Base-by-base conservation (phyloP, 129 eudicot genomes). In the Glebionis coronaria region DNA sequence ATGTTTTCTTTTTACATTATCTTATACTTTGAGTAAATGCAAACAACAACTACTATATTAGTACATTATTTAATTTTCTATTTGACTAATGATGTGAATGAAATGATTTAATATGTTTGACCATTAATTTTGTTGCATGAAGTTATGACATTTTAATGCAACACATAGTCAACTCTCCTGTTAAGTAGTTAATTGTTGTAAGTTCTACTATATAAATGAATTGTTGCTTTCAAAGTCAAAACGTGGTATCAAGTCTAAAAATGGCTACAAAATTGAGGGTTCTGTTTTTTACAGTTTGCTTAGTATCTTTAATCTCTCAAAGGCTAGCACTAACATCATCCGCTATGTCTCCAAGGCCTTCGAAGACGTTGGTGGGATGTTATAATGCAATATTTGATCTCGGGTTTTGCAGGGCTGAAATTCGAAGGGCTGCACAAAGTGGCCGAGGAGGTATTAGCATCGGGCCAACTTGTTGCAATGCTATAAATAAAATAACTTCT, bases 391-490 rank as follows among this genome's bases (percentile, higher is more conserved):
- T 63, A n/a, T 51, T 13, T 38, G 63, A 65, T 50, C 28, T 45
- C 11, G 63, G 50, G 25, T 44, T 47, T 72, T 78, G 82, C 58
- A 47, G 55, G 3, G 51, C 29, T 6, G 78, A 78, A 12, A 51
- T 78, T 65, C n/a, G 25, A 52, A 68, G 57, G 51, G 49, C 18
- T 67, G 28, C 62, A 11, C 44, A 5, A 66, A 53, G 25, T 1
- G 66, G 70, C 12, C 18, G 28, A 59, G 16, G 27, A 18, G 21
- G n/a, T 59, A 8, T 44, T 1, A 18, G 25, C 3, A 38, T 58
- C 4, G 53, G 31, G 23, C 64, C 66, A 11, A 54, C 42, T 49
- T 78, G 78, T 66, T 78, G 82, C 78, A 59, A 14, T 53, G 82
- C 70, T 12, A 65, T 42, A 1, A 44, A 21, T 27, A 62, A 35